Conservation (phyloP, 768 basidiomycete genomes). For the Naematelia encephala region DNA sequence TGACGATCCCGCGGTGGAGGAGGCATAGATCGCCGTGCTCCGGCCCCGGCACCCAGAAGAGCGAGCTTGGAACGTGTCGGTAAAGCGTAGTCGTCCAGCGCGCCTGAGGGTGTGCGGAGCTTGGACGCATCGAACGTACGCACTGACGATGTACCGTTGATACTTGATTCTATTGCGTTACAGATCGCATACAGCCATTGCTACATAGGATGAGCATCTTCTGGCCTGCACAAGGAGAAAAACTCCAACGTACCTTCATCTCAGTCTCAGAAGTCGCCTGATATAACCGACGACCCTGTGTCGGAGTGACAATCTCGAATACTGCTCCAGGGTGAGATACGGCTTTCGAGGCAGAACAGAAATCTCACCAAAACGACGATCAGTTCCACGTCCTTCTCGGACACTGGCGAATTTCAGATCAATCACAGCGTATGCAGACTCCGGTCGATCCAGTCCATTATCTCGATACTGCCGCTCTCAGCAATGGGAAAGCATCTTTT, state of each 20-base stretch:
- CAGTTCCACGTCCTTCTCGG: slow-evolving; percentile 47
- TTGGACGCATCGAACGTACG: slow-evolving; percentile 42
- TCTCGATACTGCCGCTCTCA: slow-evolving; percentile 37
- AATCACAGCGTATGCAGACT: slow-evolving; percentile 40
- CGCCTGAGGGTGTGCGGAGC: slow-evolving; percentile 36
- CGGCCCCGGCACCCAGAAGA: not conserved
- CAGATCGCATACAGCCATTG: slow-evolving; percentile 49
- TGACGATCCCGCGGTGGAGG: slow-evolving; percentile 9
- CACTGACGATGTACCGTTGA: slow-evolving; percentile 48
- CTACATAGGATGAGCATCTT: slow-evolving; percentile 20
- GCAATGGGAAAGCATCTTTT: not conserved
- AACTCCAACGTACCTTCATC: slow-evolving; percentile 37
- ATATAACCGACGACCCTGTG: slow-evolving; percentile 45
- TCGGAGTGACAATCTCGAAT: slow-evolving; percentile 49
- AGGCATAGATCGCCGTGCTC: slow-evolving; percentile 19
- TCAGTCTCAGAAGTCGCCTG: slow-evolving; percentile 47
- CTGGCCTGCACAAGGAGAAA: not conserved
- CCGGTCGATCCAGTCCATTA: slow-evolving; percentile 34
- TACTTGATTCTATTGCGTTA: slow-evolving; percentile 49
- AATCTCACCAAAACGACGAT: slow-evolving; percentile 47
- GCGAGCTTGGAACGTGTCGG: slow-evolving; percentile 25
- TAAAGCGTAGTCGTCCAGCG: slow-evolving; percentile 41
- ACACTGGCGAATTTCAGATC: slow-evolving; percentile 50
- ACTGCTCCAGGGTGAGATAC: too few relatives aligned
- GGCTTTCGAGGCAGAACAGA: too few relatives aligned